These are phyloP conservation scores for Fomitopsis betulina DNA, from an alignment of 1,284 basidiomycete species.

Conservation along the genomic window DNA sequence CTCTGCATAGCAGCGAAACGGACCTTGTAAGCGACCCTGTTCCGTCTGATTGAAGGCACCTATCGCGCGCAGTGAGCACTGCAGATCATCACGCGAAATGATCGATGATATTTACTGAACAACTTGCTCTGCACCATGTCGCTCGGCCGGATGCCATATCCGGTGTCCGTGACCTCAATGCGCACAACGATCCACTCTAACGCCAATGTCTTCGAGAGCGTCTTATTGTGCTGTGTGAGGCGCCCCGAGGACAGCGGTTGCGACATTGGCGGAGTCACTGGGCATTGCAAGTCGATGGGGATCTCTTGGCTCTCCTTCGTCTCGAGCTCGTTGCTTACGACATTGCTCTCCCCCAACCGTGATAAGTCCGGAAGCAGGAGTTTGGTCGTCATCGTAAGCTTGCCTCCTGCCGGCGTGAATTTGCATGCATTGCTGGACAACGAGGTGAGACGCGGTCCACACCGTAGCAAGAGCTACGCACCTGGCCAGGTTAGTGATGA, in stretches of 20 bases:
- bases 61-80: conserved; percentile 20
- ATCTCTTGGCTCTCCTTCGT: not conserved
- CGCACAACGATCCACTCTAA: conserved; percentile 67
- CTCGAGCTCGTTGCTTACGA: not conserved
- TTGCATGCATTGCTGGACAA: conserved; percentile 65
- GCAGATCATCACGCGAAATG: not conserved
- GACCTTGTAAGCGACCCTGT: conserved; percentile 74
- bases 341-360: conserved; percentile 1
- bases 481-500: conserved; percentile 76
- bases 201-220: conserved; percentile 30
- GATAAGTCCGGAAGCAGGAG: conserved; percentile 42
- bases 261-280: not conserved
- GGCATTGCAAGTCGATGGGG: not conserved
- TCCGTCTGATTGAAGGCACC: conserved; percentile 78
- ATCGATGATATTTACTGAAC: conserved; percentile 53
- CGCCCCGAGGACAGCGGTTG: conserved; percentile 40
- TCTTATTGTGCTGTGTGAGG: conserved; percentile 47
- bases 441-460: not conserved
- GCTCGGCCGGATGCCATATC: conserved; percentile 65
- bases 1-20: not conserved
- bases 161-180: conserved; percentile 81
- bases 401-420: conserved; percentile 76
- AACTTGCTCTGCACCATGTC: conserved; percentile 74
- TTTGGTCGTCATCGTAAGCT: conserved; percentile 54
- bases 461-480: conserved; percentile 24